Evolutionary conservation across 2,329 filamentous ascomycete species (phyloP), one percentile per base, ranked within the genome.

Genomic region (Phaeosphaeriaceae sp.): DNA sequence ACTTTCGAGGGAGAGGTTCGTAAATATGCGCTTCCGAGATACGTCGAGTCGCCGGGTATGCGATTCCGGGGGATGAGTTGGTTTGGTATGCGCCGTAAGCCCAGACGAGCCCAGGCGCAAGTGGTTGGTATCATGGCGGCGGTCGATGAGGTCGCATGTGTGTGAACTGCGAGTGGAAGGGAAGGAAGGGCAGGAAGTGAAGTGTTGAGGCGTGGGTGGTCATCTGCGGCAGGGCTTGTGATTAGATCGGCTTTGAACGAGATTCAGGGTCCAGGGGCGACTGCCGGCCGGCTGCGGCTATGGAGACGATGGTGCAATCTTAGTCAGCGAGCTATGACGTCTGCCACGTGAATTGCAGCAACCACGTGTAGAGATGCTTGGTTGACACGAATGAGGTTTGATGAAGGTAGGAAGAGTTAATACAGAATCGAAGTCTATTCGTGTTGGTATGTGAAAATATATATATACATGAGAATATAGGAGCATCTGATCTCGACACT

Each of bases 61-160:
- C 13, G 43, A 54, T 61, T 61, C 58, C 56, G 61, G 52, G 60
- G 28, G 44, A 54, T 49, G 48, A 23, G 55, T 51, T 52, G 52
- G 52, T 58, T 52, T 51, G 49, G 53, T 51, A 49, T 70, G 73
- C 72, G 73, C 68, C 68, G 54, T 42, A 69, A 62, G 53, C 67
- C 66, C 24, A 55, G 30, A 51, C 63, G 67, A 52, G 64, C 61
- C 70, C 66, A 67, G 71, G 68, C 72, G 72, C 71, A 61, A 54
- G 64, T 52, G 49, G 63, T 59, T 35, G 55, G 64, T 66, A 75
- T 74, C 74, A 76, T 76, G 68, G 62, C 62, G 67, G 63, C 13
- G 48, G 58, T 52, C 46, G 59, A 56, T 58, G 55, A 17, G 54
- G 32, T 51, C 47, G 54, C 61, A 67, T 66, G 48, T 44, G 49